Base-by-base conservation (phyloP, 345 rosid genomes). In the Triadica sebifera region DNA sequence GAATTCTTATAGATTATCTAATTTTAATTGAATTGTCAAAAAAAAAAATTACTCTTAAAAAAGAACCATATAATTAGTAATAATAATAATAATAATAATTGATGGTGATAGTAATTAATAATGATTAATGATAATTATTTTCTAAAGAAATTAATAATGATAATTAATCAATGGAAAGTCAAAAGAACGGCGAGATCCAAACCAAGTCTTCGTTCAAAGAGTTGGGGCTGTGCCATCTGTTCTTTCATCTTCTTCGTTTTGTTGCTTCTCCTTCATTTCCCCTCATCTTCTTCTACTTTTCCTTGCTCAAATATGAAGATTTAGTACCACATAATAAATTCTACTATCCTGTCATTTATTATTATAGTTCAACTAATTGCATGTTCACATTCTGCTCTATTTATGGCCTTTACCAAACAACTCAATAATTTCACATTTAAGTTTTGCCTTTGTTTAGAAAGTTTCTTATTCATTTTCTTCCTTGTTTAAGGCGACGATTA, bases 131-230 rank as follows among this genome's bases (percentile, higher is more conserved):
- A n/a, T n/a, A n/a, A n/a, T n/a, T n/a, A n/a, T n/a, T n/a, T n/a
- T n/a, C n/a, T n/a, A n/a, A n/a, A n/a, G n/a, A n/a, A n/a, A n/a
- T n/a, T 43, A 6, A 10, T 10, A 43, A 43, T 43, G 47, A 52
- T 12, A 66, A 12, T 4, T 20, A 13, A 66, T 20, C 9, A 15
- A 15, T 11, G 12, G 5, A 65, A 45, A 65, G 46, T 17, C 47
- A 24, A 34, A 13, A 11, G 7, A 1, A 29, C 34, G 3, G 17
- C 56, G 46, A 43, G 55, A 52, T 52, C 76, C 29, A 65, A 10
- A 41, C 41, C 34, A 52, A 43, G 70, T 74, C 63, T 41, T 8
- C 62, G 43, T 65, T 41, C 70, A 53, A 41, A 22, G 62, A 39
- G 63, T 52, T 5, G 15, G 8, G 4, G 10, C 39, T 65, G 63